Evolutionary conservation across 2,329 filamentous ascomycete species (phyloP).

Genomic region (Chrysoporthe cubensis): DNA sequence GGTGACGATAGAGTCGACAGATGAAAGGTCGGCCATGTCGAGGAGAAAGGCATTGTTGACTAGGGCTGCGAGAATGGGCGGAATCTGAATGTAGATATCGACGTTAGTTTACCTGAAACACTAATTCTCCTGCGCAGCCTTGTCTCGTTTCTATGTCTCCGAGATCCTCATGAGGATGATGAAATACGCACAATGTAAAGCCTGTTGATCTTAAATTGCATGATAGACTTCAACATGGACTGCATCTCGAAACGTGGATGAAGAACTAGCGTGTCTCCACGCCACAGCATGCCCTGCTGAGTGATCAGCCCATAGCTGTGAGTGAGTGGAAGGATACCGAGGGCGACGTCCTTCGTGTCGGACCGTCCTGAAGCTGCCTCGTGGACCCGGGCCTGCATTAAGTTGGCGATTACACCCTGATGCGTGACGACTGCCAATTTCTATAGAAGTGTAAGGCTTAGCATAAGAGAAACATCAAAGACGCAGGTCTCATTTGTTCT

Average conservation of each 20-base stretch:
- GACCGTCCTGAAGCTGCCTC: neutral
- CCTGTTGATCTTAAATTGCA: neutral
- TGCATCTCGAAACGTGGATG: neutral
- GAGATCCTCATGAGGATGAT: neutral
- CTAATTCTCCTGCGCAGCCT: too few species aligned
- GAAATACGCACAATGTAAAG: neutral
- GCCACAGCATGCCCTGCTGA: neutral
- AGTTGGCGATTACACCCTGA: neutral
- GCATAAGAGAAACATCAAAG: neutral
- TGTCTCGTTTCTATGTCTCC: too few species aligned
- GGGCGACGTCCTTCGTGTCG: neutral
- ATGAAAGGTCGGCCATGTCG: neutral
- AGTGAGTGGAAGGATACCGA: neutral
- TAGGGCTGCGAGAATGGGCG: neutral
- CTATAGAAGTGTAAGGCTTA: neutral
- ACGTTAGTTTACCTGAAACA: neutral
- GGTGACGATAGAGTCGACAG: neutral
- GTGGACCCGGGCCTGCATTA: neutral
- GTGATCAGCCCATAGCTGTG: neutral
- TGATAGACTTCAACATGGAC: neutral
- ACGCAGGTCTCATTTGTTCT: neutral
- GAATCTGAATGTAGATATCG: neutral
- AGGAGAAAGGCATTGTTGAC: neutral
- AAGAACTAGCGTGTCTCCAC: neutral
- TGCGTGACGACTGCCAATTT: neutral